Evolutionary conservation across 371 early-diverging fungal genomes (phyloP).

Genomic region (Entomophthora muscae): DNA sequence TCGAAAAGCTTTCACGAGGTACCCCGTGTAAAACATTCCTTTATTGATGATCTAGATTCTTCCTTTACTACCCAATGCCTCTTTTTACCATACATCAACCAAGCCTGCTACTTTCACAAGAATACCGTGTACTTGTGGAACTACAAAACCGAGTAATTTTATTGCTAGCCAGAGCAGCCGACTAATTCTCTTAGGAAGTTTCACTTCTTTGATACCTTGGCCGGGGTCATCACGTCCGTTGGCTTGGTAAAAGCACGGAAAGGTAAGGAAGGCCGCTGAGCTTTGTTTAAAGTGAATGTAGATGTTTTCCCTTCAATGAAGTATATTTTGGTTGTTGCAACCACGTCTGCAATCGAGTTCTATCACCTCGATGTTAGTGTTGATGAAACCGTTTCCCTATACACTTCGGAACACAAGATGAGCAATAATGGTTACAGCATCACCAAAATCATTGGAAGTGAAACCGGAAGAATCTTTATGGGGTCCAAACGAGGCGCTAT

Average conservation of each 20-base stretch:
- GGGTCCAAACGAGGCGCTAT: not conserved
- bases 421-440: not conserved
- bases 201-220: not conserved
- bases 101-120: not conserved
- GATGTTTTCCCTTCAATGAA: not conserved
- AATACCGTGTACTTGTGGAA: not conserved
- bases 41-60: not conserved
- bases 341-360: not conserved
- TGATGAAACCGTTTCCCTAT: not conserved
- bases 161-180: no score
- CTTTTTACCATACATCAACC: not conserved
- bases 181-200: not conserved
- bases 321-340: not conserved
- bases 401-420: not conserved
- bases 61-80: not conserved
- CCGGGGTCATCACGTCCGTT: not conserved
- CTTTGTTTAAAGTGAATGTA: no score
- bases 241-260: not conserved
- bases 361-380: not conserved
- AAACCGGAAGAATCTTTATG: slow-evolving; percentile 2
- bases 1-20: not conserved
- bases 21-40: not conserved
- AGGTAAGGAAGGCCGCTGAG: no score
- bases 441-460: not conserved
- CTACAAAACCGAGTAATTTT: not conserved